These are phyloP conservation scores for Aechmea fasciata DNA, from an alignment of 176 grass and related monocot genomes.

Conservation along the genomic window DNA sequence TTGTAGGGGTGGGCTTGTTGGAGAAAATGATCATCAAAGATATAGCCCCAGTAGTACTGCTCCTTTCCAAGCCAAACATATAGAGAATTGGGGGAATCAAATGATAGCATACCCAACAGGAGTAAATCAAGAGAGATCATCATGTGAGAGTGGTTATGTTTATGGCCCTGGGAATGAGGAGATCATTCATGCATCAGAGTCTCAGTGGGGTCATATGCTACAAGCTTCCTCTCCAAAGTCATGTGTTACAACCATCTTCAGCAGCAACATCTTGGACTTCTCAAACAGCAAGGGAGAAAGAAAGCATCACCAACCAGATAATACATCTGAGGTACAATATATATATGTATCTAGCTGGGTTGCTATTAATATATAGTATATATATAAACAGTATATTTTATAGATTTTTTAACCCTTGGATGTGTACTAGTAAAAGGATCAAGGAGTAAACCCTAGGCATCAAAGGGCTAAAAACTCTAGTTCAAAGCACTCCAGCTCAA, in stretches of 20 bases:
- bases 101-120: slow-evolving; percentile 22
- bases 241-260: slow-evolving; percentile 49
- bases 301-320: slow-evolving; percentile 14
- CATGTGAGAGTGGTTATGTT: slow-evolving; percentile 17
- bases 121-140: slow-evolving; percentile 29
- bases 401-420: too few relatives aligned
- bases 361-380: too few relatives aligned
- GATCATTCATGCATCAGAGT: slow-evolving; percentile 21
- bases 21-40: slow-evolving; percentile 29
- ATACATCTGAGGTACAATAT: slow-evolving; percentile 26
- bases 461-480: too few relatives aligned
- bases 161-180: slow-evolving; percentile 26
- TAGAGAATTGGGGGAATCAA: slow-evolving; percentile 23
- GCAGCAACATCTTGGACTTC: slow-evolving; percentile 64
- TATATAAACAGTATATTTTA: too few relatives aligned
- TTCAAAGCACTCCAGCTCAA: too few relatives aligned
- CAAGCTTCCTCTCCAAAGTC: slow-evolving; percentile 60
- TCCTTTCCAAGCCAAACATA: slow-evolving; percentile 18
- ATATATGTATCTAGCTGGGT: too few relatives aligned
- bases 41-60: slow-evolving; percentile 11
- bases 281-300: slow-evolving; percentile 58
- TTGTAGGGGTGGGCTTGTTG: slow-evolving; percentile 40
- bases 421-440: too few relatives aligned
- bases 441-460: too few relatives aligned
- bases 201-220: slow-evolving; percentile 36